phyloP scores from a whole-genome alignment of 257 asterid species.

The Gardenia jasminoides region DNA sequence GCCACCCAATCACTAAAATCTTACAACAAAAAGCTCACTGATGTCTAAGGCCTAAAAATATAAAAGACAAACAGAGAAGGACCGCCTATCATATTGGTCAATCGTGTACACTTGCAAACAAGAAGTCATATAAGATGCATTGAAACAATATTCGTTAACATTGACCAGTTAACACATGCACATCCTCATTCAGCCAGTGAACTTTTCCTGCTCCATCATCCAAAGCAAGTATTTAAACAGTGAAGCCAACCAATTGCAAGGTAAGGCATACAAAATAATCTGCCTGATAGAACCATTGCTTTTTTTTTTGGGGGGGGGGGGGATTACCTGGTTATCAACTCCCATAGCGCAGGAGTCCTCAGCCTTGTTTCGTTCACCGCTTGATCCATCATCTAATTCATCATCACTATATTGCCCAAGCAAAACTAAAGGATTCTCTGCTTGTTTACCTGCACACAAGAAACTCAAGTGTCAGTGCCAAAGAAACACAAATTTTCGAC shows the following conservation, averaged over 20 bases:
- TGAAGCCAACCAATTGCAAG: background rate
- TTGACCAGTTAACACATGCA: background rate
- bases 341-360: constrained; percentile 38
- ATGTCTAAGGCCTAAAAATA: background rate
- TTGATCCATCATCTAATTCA: constrained; percentile 62
- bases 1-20: background rate
- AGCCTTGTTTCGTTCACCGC: constrained; percentile 34
- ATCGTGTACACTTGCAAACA: background rate
- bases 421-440: constrained; percentile 74
- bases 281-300: background rate
- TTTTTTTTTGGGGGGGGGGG: no score
- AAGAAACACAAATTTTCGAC: constrained; percentile 17
- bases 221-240: background rate
- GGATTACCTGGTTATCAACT: constrained; percentile 62
- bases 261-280: background rate
- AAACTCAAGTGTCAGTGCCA: constrained; percentile 42
- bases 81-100: background rate
- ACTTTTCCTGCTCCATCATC: background rate
- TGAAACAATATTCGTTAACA: background rate
- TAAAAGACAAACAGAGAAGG: background rate
- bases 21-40: background rate
- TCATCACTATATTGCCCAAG: constrained; percentile 97
- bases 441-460: constrained; percentile 54
- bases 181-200: background rate
- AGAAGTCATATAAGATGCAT: background rate